Evolutionary conservation across 768 basidiomycete species (phyloP).

Genomic region (Tephrocybe sp.): DNA sequence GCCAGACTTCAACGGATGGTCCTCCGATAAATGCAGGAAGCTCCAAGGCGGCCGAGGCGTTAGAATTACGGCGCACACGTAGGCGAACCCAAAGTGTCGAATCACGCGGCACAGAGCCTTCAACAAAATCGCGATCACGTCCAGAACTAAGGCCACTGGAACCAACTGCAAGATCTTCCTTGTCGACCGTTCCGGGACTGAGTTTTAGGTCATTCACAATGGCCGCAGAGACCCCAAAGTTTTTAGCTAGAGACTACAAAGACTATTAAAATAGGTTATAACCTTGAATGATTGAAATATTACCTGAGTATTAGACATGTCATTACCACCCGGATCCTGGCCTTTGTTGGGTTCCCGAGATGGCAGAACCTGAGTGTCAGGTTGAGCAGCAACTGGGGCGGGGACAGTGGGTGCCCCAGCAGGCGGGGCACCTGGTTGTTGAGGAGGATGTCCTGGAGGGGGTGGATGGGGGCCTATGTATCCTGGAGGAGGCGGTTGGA

Average conservation of each 20-base stretch:
- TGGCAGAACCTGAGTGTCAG: conserved; percentile 18
- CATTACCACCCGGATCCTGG: conserved; percentile 75
- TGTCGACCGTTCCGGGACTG: conserved; percentile 43
- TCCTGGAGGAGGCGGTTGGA: conserved; percentile 43
- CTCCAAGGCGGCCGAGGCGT: conserved; percentile 30
- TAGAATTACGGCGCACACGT: conserved; percentile 46
- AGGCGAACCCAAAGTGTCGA: conserved; percentile 58
- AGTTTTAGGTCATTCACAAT: conserved; percentile 68
- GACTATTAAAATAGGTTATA: not conserved
- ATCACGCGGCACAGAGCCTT: conserved; percentile 58
- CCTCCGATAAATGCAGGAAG: conserved; percentile 27
- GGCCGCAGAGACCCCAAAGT: conserved; percentile 71
- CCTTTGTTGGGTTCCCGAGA: conserved; percentile 48
- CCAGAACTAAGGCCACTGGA: conserved; percentile 68
- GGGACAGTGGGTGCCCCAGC: conserved; percentile 15
- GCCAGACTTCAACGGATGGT: conserved; percentile 52
- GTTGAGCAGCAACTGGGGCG: conserved; percentile 17
- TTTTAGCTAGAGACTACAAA: conserved; percentile 63
- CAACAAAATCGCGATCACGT: conserved; percentile 56
- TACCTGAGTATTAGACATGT: conserved; percentile 71
- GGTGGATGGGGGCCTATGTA: conserved; percentile 27
- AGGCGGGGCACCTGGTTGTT: conserved; percentile 25
- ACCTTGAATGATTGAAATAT: not conserved
- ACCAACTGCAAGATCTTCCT: conserved; percentile 77
- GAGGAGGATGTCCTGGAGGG: conserved; percentile 23